Conservation (phyloP, 2,329 filamentous ascomycete genomes). For the Hypoxylon sp. region DNA sequence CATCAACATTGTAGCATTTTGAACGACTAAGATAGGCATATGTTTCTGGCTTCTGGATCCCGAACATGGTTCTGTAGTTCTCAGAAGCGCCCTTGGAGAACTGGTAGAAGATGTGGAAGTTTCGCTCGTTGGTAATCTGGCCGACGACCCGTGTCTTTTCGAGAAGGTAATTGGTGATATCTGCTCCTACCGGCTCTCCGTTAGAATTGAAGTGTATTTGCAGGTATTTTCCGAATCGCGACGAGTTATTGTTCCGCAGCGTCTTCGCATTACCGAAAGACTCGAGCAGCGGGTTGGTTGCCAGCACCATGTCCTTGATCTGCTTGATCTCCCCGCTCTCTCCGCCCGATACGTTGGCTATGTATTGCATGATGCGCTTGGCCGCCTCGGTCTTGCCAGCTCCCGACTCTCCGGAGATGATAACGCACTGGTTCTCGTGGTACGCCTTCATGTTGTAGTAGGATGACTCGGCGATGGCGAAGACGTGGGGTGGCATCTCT, state of each 20-base stretch:
- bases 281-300: slow-evolving; percentile 95
- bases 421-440: slow-evolving; percentile 98
- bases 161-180: slow-evolving; percentile 97
- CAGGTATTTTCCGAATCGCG: slow-evolving; percentile 96
- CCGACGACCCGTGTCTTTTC: slow-evolving; percentile 96
- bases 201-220: slow-evolving; percentile 94
- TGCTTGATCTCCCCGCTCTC: slow-evolving; percentile 88
- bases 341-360: slow-evolving; percentile 94
- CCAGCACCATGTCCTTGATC: slow-evolving; percentile 99
- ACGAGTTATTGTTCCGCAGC: slow-evolving; percentile 97
- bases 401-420: slow-evolving; percentile 98
- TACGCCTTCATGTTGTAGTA: slow-evolving; percentile 99
- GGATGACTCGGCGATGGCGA: slow-evolving; percentile 92
- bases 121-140: slow-evolving; percentile 94
- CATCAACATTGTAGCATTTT: slow-evolving; percentile 93
- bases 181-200: slow-evolving; percentile 93
- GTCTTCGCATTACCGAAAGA: slow-evolving; percentile 99
- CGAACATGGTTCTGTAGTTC: slow-evolving; percentile 87
- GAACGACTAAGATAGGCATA: slow-evolving; percentile 95
- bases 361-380: slow-evolving; percentile 99
- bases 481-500: slow-evolving; percentile 95
- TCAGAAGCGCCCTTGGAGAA: slow-evolving; percentile 95
- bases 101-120: slow-evolving; percentile 99
- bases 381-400: slow-evolving; percentile 98
- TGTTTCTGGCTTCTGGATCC: slow-evolving; percentile 89